These are phyloP conservation scores for Suillus clintonianus DNA, from an alignment of 768 basidiomycete species.

Conservation along the genomic window DNA sequence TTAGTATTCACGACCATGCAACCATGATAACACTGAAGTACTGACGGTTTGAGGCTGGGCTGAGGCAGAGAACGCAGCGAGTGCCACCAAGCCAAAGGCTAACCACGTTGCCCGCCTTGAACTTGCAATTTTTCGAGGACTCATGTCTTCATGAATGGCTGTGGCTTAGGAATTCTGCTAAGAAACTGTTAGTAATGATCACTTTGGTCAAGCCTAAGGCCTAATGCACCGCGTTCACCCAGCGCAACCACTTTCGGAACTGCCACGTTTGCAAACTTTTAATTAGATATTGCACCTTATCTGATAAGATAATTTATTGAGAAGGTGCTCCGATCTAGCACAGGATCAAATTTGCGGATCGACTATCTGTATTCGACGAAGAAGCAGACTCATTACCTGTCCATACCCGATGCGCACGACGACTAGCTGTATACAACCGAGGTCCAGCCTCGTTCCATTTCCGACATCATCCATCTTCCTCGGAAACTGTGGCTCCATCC, in stretches of 20 bases:
- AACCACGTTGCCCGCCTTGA: conserved; percentile 52
- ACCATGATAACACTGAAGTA: neutral
- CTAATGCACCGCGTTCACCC: neutral
- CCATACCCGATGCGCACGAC: neutral
- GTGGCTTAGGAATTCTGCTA: neutral
- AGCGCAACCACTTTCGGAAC: neutral
- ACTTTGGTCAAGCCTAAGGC: neutral
- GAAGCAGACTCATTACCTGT: neutral
- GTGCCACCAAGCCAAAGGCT: conserved; percentile 58
- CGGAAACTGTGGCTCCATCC: neutral
- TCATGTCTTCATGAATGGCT: conserved; percentile 16
- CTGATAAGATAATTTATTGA: neutral
- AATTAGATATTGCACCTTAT: neutral
- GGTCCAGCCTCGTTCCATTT: neutral
- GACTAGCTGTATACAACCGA: neutral
- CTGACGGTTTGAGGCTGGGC: conserved; percentile 33
- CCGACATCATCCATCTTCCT: neutral
- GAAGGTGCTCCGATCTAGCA: neutral
- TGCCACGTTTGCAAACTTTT: neutral
- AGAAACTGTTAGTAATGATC: neutral
- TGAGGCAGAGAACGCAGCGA: conserved; percentile 47
- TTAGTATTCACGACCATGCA: neutral
- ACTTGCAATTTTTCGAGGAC: conserved; percentile 18
- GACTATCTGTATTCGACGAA: neutral
- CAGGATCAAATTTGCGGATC: neutral